Evolutionary conservation across 371 early-diverging fungal species (phyloP).

Genomic region (Mortierella sp.): DNA sequence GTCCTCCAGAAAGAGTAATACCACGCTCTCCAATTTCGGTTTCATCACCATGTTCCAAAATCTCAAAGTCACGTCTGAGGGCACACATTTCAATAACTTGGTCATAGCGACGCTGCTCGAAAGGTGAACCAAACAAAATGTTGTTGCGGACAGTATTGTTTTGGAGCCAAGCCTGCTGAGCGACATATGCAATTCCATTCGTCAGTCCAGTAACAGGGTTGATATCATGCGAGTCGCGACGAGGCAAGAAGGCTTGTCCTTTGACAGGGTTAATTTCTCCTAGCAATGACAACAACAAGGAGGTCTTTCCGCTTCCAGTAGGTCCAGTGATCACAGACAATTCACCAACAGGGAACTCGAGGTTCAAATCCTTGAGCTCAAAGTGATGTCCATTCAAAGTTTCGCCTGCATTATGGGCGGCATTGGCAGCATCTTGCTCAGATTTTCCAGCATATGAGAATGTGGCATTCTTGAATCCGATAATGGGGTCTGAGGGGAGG

Average conservation of each 20-base stretch:
- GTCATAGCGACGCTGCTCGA: conserved; percentile 72
- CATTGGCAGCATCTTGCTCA: conserved; percentile 42
- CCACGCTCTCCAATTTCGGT: conserved; percentile 94
- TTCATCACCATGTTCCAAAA: conserved; percentile 83
- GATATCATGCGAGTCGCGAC: conserved; percentile 42
- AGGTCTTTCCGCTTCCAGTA: conserved; percentile 66
- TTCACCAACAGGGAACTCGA: conserved; percentile 63
- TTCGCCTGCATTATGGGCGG: conserved; percentile 32
- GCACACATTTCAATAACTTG: conserved; percentile 78
- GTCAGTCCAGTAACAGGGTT: conserved; percentile 55
- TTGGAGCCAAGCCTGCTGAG: conserved; percentile 88
- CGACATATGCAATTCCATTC: conserved; percentile 78
- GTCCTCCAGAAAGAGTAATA: conserved; percentile 90
- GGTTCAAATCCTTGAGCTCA: conserved; percentile 61
- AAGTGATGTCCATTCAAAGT: conserved; percentile 49
- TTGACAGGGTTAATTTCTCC: conserved; percentile 61
- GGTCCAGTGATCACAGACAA: conserved; percentile 62
- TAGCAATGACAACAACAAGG: conserved; percentile 61
- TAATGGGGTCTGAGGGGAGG: conserved; percentile 55
- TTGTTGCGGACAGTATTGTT: conserved; percentile 86
- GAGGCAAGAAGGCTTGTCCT: conserved; percentile 55
- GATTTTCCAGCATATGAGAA: conserved; percentile 55
- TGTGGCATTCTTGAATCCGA: conserved; percentile 66
- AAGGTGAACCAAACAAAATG: conserved; percentile 84
- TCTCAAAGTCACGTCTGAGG: conserved; percentile 84